A percentile compares a stretch with the other conserved stretches of the same genome.
phyloP scores from a whole-genome alignment of 768 basidiomycete genomes.

The Trichaptum fuscoviolaceum region DNA sequence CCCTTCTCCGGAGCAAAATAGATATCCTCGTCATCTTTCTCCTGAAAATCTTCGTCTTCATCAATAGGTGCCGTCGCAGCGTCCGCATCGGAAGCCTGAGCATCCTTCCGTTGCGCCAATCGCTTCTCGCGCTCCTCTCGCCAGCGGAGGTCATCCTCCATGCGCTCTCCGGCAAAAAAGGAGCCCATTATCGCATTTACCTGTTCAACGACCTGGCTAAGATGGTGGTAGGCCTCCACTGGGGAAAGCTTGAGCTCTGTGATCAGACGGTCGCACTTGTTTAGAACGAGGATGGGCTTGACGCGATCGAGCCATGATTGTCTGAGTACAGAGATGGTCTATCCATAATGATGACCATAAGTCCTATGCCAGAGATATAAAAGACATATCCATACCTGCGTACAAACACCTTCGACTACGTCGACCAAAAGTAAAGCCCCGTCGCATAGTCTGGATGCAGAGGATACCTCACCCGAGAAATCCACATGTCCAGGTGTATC shows the following conservation, averaged over 20 bases:
- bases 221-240: slow-evolving; percentile 89
- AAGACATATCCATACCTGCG: slow-evolving; percentile 67
- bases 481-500: slow-evolving; percentile 99
- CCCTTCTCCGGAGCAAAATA: slow-evolving; percentile 96
- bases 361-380: not conserved
- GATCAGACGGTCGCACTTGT: slow-evolving; percentile 92
- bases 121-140: slow-evolving; percentile 86
- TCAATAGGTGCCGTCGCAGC: slow-evolving; percentile 37
- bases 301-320: slow-evolving; percentile 92
- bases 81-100: slow-evolving; percentile 59
- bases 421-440: slow-evolving; percentile 95
- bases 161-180: slow-evolving; percentile 91
- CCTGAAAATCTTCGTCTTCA: slow-evolving; percentile 70
- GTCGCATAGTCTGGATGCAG: slow-evolving; percentile 89
- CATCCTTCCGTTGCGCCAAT: slow-evolving; percentile 69
- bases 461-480: slow-evolving; percentile 95
- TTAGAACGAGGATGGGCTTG: slow-evolving; percentile 90
- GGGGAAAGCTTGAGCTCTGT: slow-evolving; percentile 91
- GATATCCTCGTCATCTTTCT: slow-evolving; percentile 96
- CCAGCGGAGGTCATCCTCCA: slow-evolving; percentile 96
- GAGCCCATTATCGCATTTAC: slow-evolving; percentile 98
- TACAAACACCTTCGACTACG: slow-evolving; percentile 97
- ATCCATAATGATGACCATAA: slow-evolving; percentile 7
- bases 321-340: slow-evolving; percentile 93
- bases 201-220: slow-evolving; percentile 90